Percentiles rank a stretch among this genome's conserved stretches.
These are phyloP conservation scores for Carpinus viminea DNA, from an alignment of 306 rosid genomes.

Conservation along the genomic window DNA sequence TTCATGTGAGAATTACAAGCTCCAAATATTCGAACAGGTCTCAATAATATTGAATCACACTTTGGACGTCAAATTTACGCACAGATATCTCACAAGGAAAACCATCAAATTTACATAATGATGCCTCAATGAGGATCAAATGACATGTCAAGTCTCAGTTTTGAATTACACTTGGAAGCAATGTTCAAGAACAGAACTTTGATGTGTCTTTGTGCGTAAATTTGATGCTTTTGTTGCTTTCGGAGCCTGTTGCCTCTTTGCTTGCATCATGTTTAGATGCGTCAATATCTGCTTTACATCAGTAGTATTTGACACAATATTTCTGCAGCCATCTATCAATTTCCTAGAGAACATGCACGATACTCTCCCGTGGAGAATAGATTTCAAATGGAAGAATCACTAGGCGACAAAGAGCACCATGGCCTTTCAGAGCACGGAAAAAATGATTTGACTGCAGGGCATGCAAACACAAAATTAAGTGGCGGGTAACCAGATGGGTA, in stretches of 20 bases:
- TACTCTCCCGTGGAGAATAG: conserved; percentile 87
- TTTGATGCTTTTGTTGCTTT: conserved; percentile 28
- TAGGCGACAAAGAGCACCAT: conserved; percentile 91
- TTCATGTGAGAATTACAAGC: too few relatives aligned
- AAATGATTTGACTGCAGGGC: conserved; percentile 90
- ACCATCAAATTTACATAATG: too few relatives aligned
- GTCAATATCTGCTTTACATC: conserved; percentile 42
- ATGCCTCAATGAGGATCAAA: too few relatives aligned
- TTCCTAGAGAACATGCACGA: conserved; percentile 99
- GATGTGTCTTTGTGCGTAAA: background rate
- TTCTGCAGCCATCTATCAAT: conserved; percentile 96
- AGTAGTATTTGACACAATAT: conserved; percentile 53
- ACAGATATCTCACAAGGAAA: too few relatives aligned
- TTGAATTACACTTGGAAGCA: too few relatives aligned
- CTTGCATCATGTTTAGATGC: conserved; percentile 41
- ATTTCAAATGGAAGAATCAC: conserved; percentile 92
- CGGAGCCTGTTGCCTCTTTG: conserved; percentile 45
- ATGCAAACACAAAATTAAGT: conserved; percentile 28
- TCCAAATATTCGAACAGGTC: too few relatives aligned
- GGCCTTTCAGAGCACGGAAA: conserved; percentile 95
- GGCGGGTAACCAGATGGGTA: conserved; percentile 21
- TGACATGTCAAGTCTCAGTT: too few relatives aligned
- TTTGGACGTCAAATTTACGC: too few relatives aligned
- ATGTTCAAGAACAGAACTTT: too few relatives aligned
- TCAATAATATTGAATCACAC: too few relatives aligned